These are phyloP conservation scores for Podaxis mareebaensis DNA, from an alignment of 768 basidiomycete species.

Conservation along the genomic window DNA sequence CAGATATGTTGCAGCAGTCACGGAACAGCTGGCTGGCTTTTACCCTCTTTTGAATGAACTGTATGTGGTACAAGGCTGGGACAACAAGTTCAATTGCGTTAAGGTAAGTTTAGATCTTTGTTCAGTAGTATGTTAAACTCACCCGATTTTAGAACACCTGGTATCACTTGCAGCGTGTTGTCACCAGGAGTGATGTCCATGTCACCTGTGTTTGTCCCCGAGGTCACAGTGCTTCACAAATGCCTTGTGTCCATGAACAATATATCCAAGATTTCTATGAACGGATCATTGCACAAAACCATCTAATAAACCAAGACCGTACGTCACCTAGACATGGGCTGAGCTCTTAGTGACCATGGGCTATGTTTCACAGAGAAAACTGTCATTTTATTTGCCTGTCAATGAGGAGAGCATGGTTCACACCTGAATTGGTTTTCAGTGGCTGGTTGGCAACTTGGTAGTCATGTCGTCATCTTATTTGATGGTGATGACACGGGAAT, in stretches of 20 bases:
- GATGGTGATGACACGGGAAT: not conserved
- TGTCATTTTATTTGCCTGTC: not conserved
- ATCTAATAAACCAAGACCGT: not conserved
- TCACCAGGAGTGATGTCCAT: not conserved
- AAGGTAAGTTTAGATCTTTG: not conserved
- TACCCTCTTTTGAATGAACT: not conserved
- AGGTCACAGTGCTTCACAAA: not conserved
- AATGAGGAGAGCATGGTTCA: not conserved
- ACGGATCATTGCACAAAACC: not conserved
- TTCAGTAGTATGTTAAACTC: not conserved
- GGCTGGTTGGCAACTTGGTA: not conserved
- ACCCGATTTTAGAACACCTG: not conserved
- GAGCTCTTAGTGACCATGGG: not conserved
- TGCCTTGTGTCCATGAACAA: not conserved
- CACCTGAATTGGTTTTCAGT: not conserved
- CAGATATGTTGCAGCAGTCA: not conserved
- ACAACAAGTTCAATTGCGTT: not conserved
- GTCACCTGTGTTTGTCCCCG: not conserved
- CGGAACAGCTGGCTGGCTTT: not conserved
- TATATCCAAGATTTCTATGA: not conserved
- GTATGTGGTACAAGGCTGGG: not conserved
- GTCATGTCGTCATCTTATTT: not conserved
- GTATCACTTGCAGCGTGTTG: not conserved
- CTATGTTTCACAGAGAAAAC: not conserved
- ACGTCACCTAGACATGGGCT: not conserved